Base-by-base conservation (phyloP, 176 grass and related monocot genomes). In the Tuctoria greenei region DNA sequence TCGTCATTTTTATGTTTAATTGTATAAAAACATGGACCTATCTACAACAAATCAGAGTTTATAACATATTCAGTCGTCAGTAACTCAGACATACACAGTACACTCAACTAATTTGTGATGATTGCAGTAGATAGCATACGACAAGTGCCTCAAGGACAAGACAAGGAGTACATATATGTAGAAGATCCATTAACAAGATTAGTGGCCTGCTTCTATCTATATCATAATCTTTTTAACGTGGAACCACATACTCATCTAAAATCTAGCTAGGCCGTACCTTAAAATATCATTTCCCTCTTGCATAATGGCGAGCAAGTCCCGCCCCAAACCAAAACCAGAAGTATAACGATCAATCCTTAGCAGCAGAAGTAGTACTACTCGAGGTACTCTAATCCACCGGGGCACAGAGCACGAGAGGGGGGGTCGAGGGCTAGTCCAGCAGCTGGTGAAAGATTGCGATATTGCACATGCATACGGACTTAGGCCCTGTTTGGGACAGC, bases 231-330 rank as follows among this genome's bases (percentile, higher is more conserved):
- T 4, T 13, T 26, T 26, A 59, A 5, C 23, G 31, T 8, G 26
- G 23, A 27, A 59, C 23, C 40, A 38, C 55, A 76, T 40, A 52
- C 54, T 77, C 21, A 66, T 50, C 28, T 35, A 67, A 35, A 21
- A 72, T 72, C 7, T 60, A 59, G 66, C 73, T 49, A 46, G 39
- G 38, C 66, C 72, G 77, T 86, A 82, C 65, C 20, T 71, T 41
- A 75, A 69, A 86, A 56, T 56, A 10, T 45, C 54, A 63, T 41
- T 64, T 57, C 8, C 74, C 62, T 62, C 50, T 51, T 10, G 24
- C 23, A 17, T n/a, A 8, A 62, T 72, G 66, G 56, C 73, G 16
- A 79, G 61, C 64, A 40, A n/a, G 66, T 16, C 55, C 25, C 23
- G 55, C 23, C 23, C 55, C 55, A 12, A 13, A 61, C 23, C 55